These are phyloP conservation scores for Phytophthora quininea DNA, from an alignment of 352 stramenopile species.

Conservation along the genomic window DNA sequence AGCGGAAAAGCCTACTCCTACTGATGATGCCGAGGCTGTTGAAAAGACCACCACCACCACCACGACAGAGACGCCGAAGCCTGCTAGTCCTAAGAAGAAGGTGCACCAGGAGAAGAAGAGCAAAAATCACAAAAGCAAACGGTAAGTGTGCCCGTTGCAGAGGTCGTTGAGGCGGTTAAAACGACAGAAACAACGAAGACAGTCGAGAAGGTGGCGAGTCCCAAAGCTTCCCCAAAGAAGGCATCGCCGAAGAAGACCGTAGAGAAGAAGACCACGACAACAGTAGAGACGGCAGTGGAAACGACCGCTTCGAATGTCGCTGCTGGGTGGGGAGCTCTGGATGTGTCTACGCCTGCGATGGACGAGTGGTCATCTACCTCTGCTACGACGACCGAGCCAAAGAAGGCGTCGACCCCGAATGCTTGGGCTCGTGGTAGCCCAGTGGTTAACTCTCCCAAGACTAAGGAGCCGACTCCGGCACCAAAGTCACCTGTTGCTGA, in stretches of 20 bases:
- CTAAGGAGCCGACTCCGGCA: slow-evolving; percentile 15
- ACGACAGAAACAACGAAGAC: slow-evolving; percentile 30
- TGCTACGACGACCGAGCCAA: slow-evolving; percentile 48
- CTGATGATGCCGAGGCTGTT: slow-evolving; percentile 17
- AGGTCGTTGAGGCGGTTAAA: slow-evolving; percentile 22
- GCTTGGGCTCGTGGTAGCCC: slow-evolving; percentile 71
- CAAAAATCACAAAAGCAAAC: slow-evolving; percentile 40
- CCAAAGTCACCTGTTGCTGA: slow-evolving; percentile 42
- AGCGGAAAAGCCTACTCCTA: slow-evolving; percentile 20
- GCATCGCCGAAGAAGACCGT: slow-evolving; percentile 39
- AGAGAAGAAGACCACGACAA: slow-evolving; percentile 49
- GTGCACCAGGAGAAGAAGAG: slow-evolving; percentile 47
- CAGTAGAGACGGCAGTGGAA: slow-evolving; percentile 44
- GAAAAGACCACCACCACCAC: slow-evolving; percentile 13
- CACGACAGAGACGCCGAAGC: slow-evolving; percentile 19
- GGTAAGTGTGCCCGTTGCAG: slow-evolving; percentile 15
- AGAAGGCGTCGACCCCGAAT: slow-evolving; percentile 61
- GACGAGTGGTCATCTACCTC: slow-evolving; percentile 58
- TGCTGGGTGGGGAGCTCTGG: slow-evolving; percentile 66
- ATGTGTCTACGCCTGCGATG: slow-evolving; percentile 69
- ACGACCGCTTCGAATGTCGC: slow-evolving; percentile 45
- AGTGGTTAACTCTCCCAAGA: slow-evolving; percentile 46
- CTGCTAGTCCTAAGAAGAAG: slow-evolving; percentile 55
- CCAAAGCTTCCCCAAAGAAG: slow-evolving; percentile 41
- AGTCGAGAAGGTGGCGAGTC: slow-evolving; percentile 39